Evolutionary conservation across 495 filamentous ascomycete species (phyloP).

Genomic region (Astrothelium subdiscretum): DNA sequence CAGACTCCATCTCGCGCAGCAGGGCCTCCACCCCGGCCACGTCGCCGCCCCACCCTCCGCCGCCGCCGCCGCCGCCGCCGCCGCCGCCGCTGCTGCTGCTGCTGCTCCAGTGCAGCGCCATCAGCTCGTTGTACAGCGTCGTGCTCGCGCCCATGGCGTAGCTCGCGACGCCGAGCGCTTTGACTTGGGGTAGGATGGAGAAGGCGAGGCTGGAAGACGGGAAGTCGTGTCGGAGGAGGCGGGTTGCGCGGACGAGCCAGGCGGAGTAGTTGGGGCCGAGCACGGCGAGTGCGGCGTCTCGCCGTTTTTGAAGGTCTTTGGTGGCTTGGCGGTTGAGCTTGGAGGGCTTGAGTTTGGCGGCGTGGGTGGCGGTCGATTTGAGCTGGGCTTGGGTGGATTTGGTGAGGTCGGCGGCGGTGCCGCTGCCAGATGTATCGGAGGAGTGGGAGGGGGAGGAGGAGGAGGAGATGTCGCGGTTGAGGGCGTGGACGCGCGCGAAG

Average conservation of each 20-base stretch:
- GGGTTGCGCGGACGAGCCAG: slow-evolving; percentile 51
- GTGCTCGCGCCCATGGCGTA: slow-evolving; percentile 64
- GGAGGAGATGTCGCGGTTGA: slow-evolving; percentile 15
- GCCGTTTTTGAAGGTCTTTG: not conserved
- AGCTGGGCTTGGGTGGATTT: not conserved
- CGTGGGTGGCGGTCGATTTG: not conserved
- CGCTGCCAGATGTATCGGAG: slow-evolving; percentile 7
- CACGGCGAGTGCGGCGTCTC: slow-evolving; percentile 31
- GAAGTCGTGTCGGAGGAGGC: slow-evolving; percentile 50
- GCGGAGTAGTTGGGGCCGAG: slow-evolving; percentile 57
- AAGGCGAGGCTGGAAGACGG: slow-evolving; percentile 48
- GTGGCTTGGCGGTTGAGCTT: not conserved
- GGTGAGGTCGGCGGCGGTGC: slow-evolving; percentile 14
- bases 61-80: no score
- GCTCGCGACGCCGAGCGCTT: slow-evolving; percentile 55
- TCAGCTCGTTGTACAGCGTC: slow-evolving; percentile 61
- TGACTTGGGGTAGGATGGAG: slow-evolving; percentile 56
- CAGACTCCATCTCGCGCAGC: slow-evolving; percentile 65
- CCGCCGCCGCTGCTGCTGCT: no score
- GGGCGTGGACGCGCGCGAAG: slow-evolving; percentile 15
- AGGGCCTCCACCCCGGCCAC: slow-evolving; percentile 47
- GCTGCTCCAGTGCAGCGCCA: slow-evolving; percentile 54
- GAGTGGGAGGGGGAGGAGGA: not conserved
- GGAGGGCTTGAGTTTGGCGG: not conserved
- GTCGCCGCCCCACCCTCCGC: slow-evolving; percentile 49